phyloP scores from a whole-genome alignment of 441 rosid species.

The Brassica hybrid region DNA sequence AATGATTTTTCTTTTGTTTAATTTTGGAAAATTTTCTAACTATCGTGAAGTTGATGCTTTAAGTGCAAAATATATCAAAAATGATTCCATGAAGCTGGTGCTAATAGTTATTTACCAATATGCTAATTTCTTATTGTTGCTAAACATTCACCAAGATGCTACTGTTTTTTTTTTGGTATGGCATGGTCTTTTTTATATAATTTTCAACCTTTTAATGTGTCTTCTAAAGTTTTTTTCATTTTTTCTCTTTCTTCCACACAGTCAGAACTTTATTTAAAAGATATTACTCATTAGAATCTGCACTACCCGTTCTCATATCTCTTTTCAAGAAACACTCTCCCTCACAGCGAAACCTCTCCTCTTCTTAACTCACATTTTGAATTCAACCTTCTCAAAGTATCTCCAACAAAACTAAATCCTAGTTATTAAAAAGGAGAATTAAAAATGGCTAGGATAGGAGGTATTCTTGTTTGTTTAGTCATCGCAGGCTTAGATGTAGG shows the following conservation, averaged over 20 bases:
- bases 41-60: no score
- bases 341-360: constrained; percentile 17
- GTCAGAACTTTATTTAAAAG: constrained; percentile 12
- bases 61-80: no score
- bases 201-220: neutral
- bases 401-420: constrained; percentile 16
- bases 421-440: constrained; percentile 26
- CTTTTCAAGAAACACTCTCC: neutral
- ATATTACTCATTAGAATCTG: neutral
- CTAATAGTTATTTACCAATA: no score
- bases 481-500: constrained; percentile 74
- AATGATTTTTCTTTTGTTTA: no score
- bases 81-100: no score
- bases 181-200: neutral
- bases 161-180: neutral
- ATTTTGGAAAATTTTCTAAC: no score
- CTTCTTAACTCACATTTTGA: constrained; percentile 19
- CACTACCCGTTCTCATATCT: neutral
- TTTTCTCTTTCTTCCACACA: constrained; percentile 3
- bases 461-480: constrained; percentile 68
- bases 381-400: neutral
- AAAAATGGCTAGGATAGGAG: constrained; percentile 60
- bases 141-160: no score
- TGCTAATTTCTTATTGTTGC: no score
- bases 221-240: no score